Conservation (phyloP, 2,329 filamentous ascomycete genomes). For the Botrytis cinerea region DNA sequence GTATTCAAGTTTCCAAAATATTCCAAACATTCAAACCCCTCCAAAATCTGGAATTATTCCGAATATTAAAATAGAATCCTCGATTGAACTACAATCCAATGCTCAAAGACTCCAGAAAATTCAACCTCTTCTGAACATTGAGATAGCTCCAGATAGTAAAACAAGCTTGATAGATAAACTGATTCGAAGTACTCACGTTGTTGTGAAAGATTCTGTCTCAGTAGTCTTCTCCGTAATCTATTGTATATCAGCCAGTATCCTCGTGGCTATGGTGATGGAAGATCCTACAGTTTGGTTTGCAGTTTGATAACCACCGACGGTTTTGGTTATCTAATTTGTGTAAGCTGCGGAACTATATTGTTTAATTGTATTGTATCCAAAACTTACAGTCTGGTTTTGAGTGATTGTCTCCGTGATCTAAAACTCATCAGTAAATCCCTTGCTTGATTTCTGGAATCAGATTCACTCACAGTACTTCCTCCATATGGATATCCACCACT, state of each 20-base stretch:
- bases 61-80: neutral
- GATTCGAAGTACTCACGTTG: slow-evolving; percentile 3
- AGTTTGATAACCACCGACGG: neutral
- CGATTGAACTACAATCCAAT: neutral
- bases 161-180: neutral
- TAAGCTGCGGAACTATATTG: neutral
- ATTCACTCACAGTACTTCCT: slow-evolving; percentile 5
- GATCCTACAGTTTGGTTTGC: slow-evolving; percentile 13
- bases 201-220: slow-evolving; percentile 15
- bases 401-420: slow-evolving; percentile 16
- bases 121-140: neutral
- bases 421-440: neutral
- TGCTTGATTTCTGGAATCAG: neutral
- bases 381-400: slow-evolving; percentile 17
- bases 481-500: slow-evolving; percentile 15
- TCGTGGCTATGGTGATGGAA: too few relatives aligned
- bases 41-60: neutral
- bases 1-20: neutral
- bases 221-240: slow-evolving; percentile 23
- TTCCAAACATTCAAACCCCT: neutral
- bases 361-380: neutral
- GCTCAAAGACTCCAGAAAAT: neutral
- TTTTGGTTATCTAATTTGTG: neutral
- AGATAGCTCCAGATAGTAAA: neutral
- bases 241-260: neutral